Base-by-base conservation (phyloP, 106 monocot genomes). In the Dendrobium huoshanense region DNA sequence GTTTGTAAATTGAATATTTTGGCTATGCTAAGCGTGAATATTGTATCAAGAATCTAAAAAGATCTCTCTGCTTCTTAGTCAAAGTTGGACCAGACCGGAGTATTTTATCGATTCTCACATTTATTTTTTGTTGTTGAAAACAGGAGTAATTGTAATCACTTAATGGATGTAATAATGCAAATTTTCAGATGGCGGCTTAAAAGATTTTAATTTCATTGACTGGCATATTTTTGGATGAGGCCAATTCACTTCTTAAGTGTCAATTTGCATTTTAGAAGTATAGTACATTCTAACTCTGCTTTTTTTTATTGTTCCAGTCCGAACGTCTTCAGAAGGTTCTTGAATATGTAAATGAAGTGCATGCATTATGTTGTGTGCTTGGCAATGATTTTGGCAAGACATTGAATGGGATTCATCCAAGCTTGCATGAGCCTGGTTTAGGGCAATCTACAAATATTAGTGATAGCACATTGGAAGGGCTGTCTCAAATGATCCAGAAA, bases 271-370 rank as follows among this genome's bases (percentile, higher is more conserved):
- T 61, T 24, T 40, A 8, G 15, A 29, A 49, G 10, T 45, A 44
- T 8, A 16, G 41, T 58, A 27, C 41, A 9, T 83, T 22, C 45
- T 79, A 45, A 67, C 77, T 41, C 16, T 24, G 7, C 9, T 77
- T n/a, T 55, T 9, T 17, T 88, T 55, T 9, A 11, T 88, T 73
- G 47, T 77, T 87, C 73, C 84, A 99, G 98, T 92, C 92, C n/a
- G 89, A 93, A 42, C 92, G 98, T 22, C 85, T 95, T 75, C 75
- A 86, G 16, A 88, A 88, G 75, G 85, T 95, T 77, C 83, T 95
- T 42, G 89, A 89, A 55, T 84, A 93, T 73, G 85, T 95, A 29
- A 88, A 89, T 77, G 91, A 99, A 85, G 92, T 93, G 45, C 95
- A 92, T 80, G 83, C 82, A 77, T 82, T 99, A 54, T 99, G 98